phyloP scores from a whole-genome alignment of 306 rosid genomes.

The Vicia faba region DNA sequence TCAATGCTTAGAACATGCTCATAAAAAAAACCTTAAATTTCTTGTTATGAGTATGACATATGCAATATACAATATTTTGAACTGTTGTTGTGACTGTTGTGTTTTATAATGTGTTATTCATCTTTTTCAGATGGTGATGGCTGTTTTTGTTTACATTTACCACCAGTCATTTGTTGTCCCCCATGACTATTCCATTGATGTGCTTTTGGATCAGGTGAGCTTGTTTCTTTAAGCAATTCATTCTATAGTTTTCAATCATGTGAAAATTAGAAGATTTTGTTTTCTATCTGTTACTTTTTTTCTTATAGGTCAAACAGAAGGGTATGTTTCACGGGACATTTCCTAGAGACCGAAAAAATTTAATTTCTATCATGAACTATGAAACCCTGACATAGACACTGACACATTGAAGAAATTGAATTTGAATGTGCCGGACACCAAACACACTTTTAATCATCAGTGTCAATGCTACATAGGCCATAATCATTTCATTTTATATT shows the following conservation, averaged over 20 bases:
- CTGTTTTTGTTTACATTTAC: conserved; percentile 90
- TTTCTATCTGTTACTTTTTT: conserved; percentile 1
- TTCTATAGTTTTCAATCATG: conserved; percentile 15
- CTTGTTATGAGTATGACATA: not conserved
- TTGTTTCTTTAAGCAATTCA: conserved; percentile 14
- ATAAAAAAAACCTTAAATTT: conserved; percentile 16
- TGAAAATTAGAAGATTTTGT: conserved; percentile 7
- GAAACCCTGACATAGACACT: not conserved
- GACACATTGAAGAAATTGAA: not conserved
- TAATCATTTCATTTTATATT: conserved; percentile 5
- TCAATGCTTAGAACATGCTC: conserved; percentile 2
- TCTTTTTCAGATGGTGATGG: conserved; percentile 94
- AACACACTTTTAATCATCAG: not conserved
- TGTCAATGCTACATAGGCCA: not conserved
- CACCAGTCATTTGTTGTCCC: conserved; percentile 75
- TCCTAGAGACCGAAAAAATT: not conserved
- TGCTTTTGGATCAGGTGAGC: conserved; percentile 74
- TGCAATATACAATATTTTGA: conserved; percentile 8
- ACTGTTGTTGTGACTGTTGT: conserved; percentile 10
- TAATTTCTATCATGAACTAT: not conserved
- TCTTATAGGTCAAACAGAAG: not conserved
- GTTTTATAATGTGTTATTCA: conserved; percentile 11
- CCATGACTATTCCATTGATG: conserved; percentile 76
- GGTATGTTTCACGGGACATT: not conserved
- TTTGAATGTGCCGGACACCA: not conserved